Evolutionary conservation across 2,329 filamentous ascomycete species (phyloP), one percentile per base, ranked within the genome.

Genomic region (Trichoderma endophyticum): DNA sequence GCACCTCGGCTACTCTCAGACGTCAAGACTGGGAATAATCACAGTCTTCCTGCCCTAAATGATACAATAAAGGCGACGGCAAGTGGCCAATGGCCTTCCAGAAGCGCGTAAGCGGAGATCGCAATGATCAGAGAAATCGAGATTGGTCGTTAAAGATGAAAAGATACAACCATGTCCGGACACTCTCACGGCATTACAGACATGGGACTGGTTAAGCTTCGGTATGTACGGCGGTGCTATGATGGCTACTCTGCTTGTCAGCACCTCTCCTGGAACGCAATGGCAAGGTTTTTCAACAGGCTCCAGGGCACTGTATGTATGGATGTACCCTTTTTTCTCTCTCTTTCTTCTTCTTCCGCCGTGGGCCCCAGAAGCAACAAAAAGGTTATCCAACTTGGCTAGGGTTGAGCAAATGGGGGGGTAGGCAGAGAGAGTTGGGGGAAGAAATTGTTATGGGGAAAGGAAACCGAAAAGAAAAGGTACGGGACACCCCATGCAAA

Each of bases 401-500:
- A 62, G 66, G 66, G 66, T 70, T 62, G 57, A 54, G 39, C 28
- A 59, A 24, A 70, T 51, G 54, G 32, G 68, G 67, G 68, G 60
- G 68, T 71, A 70, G 59, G 24, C 43, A 54, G 32, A 56, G 30
- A 57, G 32, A 28, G 24, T 71, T 64, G 59, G 68, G 43, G 59
- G 48, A 32, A 70, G 21, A 70, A 34, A 26, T 54, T 61, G 66
- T 70, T 70, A 70, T 62, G 66, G 66, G 39, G 66, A 70, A 70
- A 34, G 7, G 66, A 70, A 61, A 28, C 56, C 57, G 28, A 69
- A 57, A 39, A 69, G 36, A 36, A 61, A 69, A 69, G 28, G 56
- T 69, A 61, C 66, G 28, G 64, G 51, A 30, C 51, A 32, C 32
- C 70, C 65, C 59, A 70, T 70, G 61, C 71, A 36, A 71, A 70